Conservation (phyloP, 495 filamentous ascomycete species). For the Venustampulla echinocandica region DNA sequence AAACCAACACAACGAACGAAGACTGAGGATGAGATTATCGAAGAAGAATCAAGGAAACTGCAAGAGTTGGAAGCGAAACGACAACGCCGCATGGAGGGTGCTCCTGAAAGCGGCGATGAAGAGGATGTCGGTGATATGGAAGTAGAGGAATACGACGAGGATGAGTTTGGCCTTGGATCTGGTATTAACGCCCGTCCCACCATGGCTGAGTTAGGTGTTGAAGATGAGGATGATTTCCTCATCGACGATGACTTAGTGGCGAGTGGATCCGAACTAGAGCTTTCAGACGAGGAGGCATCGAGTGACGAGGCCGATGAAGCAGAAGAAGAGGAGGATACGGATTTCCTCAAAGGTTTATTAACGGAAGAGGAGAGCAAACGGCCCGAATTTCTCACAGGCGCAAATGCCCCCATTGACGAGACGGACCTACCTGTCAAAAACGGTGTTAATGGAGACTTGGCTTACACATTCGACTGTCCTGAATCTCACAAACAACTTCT, state of each 20-base stretch:
- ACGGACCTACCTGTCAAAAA: slow-evolving; percentile 13
- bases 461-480: slow-evolving; percentile 81
- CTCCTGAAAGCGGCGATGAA: slow-evolving; percentile 40
- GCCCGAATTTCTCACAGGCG: slow-evolving; percentile 32
- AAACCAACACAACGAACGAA: slow-evolving; percentile 80
- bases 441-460: slow-evolving; percentile 35
- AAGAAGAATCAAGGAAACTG: slow-evolving; percentile 63
- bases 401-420: slow-evolving; percentile 19
- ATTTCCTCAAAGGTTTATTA: slow-evolving; percentile 58
- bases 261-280: slow-evolving; percentile 52
- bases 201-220: slow-evolving; percentile 46
- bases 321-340: slow-evolving; percentile 51
- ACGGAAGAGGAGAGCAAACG: slow-evolving; percentile 42
- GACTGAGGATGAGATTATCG: slow-evolving; percentile 78
- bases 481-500: slow-evolving; percentile 66
- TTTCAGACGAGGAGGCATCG: slow-evolving; percentile 34
- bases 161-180: slow-evolving; percentile 42
- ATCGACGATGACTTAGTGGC: slow-evolving; percentile 81
- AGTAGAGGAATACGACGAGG: slow-evolving; percentile 16
- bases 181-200: slow-evolving; percentile 40
- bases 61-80: slow-evolving; percentile 74
- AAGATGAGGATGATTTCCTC: slow-evolving; percentile 88
- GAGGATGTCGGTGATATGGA: slow-evolving; percentile 36
- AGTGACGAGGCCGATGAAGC: slow-evolving; percentile 42
- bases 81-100: slow-evolving; percentile 65